Percentiles rank a stretch among this genome's conserved stretches.
Conservation (phyloP, 306 rosid genomes). For the Dicorynia guianensis region DNA sequence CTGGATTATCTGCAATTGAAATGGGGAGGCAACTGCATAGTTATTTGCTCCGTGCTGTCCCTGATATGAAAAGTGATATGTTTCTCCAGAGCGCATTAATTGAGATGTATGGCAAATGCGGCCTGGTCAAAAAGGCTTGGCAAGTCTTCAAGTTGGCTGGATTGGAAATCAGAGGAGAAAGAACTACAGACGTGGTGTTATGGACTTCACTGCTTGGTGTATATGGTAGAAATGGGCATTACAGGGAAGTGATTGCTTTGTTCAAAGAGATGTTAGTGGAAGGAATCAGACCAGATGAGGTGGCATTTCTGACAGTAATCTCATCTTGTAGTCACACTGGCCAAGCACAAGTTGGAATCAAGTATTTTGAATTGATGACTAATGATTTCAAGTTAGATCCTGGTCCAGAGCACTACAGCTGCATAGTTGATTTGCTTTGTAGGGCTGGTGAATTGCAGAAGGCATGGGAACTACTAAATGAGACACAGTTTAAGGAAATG, state of each 20-base stretch:
- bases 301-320: constrained; percentile 72
- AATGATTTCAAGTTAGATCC: constrained; percentile 67
- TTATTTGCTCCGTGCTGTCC: constrained; percentile 51
- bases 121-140: constrained; percentile 66
- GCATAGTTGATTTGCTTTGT: constrained; percentile 80
- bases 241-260: constrained; percentile 61
- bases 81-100: constrained; percentile 68
- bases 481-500: constrained; percentile 42
- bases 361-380: constrained; percentile 75
- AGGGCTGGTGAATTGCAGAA: constrained; percentile 76
- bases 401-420: constrained; percentile 73
- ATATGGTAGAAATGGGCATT: constrained; percentile 68
- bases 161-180: constrained; percentile 46
- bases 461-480: constrained; percentile 71
- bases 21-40: constrained; percentile 74
- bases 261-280: constrained; percentile 67
- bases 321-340: constrained; percentile 82
- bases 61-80: constrained; percentile 58
- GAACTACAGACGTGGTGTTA: constrained; percentile 64
- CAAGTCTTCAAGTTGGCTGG: constrained; percentile 63
- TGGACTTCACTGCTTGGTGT: constrained; percentile 87
- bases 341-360: constrained; percentile 66
- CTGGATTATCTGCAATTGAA: constrained; percentile 68
- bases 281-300: constrained; percentile 70
- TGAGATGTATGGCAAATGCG: constrained; percentile 87